phyloP scores from a whole-genome alignment of 805 yeast genomes.

The Ogataea pini region DNA sequence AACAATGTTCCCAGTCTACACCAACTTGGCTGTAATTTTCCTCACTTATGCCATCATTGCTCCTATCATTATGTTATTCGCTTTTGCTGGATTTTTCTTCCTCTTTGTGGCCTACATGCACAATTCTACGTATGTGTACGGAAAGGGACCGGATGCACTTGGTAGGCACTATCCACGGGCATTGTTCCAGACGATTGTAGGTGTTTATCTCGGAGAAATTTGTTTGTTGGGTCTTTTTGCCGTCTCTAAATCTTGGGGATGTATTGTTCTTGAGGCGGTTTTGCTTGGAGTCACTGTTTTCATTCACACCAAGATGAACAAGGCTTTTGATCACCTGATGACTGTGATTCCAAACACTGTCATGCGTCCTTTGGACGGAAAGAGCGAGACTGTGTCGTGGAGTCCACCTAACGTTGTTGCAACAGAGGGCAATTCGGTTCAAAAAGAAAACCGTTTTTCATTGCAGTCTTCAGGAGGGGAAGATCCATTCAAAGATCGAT shows the following conservation, averaged over 20 bases:
- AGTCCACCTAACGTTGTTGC: conserved; percentile 14
- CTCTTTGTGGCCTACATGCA: conserved; percentile 77
- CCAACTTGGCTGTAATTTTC: conserved; percentile 67
- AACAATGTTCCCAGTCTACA: conserved; percentile 72
- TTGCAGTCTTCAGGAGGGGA: background rate
- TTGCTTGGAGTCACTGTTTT: conserved; percentile 65
- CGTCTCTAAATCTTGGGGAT: conserved; percentile 95
- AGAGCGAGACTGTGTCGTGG: conserved; percentile 61
- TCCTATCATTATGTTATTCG: conserved; percentile 79
- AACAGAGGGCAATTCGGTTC: background rate
- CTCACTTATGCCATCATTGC: conserved; percentile 73
- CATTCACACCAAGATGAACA: conserved; percentile 61
- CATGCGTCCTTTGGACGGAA: conserved; percentile 78
- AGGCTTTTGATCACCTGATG: conserved; percentile 66
- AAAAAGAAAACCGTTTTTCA: conserved; percentile 1
- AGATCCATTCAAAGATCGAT: conserved; percentile 7
- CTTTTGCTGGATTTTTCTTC: conserved; percentile 66
- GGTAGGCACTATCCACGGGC: conserved; percentile 90
- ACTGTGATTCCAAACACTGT: conserved; percentile 64
- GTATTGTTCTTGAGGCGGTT: conserved; percentile 73
- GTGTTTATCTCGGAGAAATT: conserved; percentile 83
- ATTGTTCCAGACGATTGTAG: conserved; percentile 82
- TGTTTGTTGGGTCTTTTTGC: conserved; percentile 84
- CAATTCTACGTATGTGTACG: conserved; percentile 70
- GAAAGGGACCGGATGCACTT: conserved; percentile 69